Base-by-base conservation (phyloP, 176 grass and related monocot genomes). In the Musa schizocarpa region DNA sequence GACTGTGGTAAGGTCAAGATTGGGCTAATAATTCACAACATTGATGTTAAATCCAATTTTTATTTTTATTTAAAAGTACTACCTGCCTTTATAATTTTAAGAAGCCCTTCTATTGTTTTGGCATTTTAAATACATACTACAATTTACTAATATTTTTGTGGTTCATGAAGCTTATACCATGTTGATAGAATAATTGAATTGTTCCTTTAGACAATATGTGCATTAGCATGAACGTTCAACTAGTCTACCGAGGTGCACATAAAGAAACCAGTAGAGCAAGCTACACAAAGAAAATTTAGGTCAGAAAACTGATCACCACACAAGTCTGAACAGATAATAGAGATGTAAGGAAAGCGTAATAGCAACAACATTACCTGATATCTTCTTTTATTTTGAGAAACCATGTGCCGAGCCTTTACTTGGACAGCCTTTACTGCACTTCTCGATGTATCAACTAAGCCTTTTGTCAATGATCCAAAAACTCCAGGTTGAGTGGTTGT, bases 361-460 rank as follows among this genome's bases (percentile, higher is more conserved):
- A 13, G 52, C 34, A 82, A 12, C 9, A 83, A n/a, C 58, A 78
- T 29, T 75, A 93, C 95, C 86, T 99, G 95, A 71, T 99, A 99
- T 85, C 91, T 81, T 78, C 91, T 89, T 83, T 94, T 99, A 80
- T 99, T 99, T 80, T 95, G 96, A 78, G 96, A 92, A 57, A 99
- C 91, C 76, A 99, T 99, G 77, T 99, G 96, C 10, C 88, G 88
- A 65, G 96, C 96, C 78, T 95, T 99, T 43, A 99, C 91, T 87
- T 99, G 96, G 62, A 99, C 96, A 51, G 96, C 91, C 74, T 99
- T 99, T 13, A 99, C 96, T 71, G 91, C 96, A 83, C 82, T 99
- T 84, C 83, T 99, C 24, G 95, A 99, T 65, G 88, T 87, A 84
- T 92, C 96, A 69, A 99, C 86, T 20, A 99, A 77, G 22, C 96